A percentile compares a stretch with the other conserved stretches of the same genome.
These are phyloP conservation scores for Spergularia azorica DNA, from an alignment of 179 eudicot species.

Conservation along the genomic window DNA sequence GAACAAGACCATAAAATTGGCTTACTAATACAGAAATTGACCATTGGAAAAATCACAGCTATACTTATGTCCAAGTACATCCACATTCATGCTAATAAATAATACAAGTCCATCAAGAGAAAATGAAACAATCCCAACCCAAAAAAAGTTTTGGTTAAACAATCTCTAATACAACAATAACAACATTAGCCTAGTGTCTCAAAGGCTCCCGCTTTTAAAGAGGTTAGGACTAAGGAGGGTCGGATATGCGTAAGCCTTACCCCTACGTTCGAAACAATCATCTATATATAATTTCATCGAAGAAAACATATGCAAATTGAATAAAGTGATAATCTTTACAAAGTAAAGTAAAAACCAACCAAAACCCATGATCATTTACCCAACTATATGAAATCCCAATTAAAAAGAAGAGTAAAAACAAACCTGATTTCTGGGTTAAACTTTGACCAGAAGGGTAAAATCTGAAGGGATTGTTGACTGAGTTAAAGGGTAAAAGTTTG, in stretches of 20 bases:
- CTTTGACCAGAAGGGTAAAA: no score
- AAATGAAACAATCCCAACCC: not conserved
- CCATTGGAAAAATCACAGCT: not conserved
- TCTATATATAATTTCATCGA: not conserved
- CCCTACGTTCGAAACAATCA: not conserved
- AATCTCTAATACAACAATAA: not conserved
- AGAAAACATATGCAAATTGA: not conserved
- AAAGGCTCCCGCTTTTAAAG: not conserved
- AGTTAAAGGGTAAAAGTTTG: not conserved
- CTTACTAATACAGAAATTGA: no score
- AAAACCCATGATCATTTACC: not conserved
- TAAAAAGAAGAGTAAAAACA: not conserved
- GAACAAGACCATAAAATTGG: no score
- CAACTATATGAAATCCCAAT: not conserved
- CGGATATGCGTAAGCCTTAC: not conserved
- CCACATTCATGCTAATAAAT: not conserved
- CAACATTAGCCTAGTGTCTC: not conserved
- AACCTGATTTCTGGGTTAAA: not conserved
- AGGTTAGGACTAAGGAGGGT: not conserved
- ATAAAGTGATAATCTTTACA: not conserved
- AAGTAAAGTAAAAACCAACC: not conserved
- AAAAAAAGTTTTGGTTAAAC: not conserved
- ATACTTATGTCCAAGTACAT: not conserved
- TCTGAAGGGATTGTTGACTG: not conserved
- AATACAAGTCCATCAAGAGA: no score